phyloP scores from a whole-genome alignment of 1,284 basidiomycete species.

The Apiotrichum akiyoshidainum region DNA sequence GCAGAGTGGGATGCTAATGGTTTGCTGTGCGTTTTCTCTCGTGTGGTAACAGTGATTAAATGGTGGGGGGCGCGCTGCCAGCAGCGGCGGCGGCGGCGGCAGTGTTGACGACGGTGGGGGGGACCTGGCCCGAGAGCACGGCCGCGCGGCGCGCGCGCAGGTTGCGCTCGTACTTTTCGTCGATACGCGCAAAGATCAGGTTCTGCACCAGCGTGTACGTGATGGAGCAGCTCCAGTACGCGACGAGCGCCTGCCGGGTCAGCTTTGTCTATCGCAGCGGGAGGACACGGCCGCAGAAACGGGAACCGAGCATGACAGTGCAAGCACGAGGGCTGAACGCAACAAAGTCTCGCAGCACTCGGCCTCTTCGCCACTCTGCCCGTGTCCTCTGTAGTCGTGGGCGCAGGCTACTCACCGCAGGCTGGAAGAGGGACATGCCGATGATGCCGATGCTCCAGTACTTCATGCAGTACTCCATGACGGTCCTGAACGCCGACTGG shows the following conservation, averaged over 20 bases:
- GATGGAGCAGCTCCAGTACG: conserved; percentile 57
- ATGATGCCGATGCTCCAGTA: background rate
- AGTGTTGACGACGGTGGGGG: background rate
- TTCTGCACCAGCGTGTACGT: conserved; percentile 52
- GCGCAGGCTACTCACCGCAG: background rate
- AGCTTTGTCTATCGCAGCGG: background rate
- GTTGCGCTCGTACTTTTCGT: conserved; percentile 2
- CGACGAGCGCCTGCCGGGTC: conserved; percentile 49
- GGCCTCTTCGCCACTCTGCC: too few relatives aligned
- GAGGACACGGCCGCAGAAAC: too few relatives aligned
- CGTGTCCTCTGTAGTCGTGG: too few relatives aligned
- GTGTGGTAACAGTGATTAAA: background rate
- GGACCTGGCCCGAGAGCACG: background rate
- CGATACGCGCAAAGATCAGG: conserved; percentile 19
- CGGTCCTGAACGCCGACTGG: background rate
- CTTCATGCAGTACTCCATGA: background rate
- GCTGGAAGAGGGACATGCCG: background rate
- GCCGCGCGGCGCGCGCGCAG: background rate
- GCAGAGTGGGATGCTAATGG: too few relatives aligned
- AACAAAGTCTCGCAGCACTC: too few relatives aligned
- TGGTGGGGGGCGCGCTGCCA: background rate
- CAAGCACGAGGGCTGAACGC: too few relatives aligned
- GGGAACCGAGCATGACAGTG: too few relatives aligned
- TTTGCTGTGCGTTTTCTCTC: background rate
- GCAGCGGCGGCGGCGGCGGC: background rate